phyloP scores from a whole-genome alignment of 2,329 filamentous ascomycete species.

The Epichloe coenophiala region DNA sequence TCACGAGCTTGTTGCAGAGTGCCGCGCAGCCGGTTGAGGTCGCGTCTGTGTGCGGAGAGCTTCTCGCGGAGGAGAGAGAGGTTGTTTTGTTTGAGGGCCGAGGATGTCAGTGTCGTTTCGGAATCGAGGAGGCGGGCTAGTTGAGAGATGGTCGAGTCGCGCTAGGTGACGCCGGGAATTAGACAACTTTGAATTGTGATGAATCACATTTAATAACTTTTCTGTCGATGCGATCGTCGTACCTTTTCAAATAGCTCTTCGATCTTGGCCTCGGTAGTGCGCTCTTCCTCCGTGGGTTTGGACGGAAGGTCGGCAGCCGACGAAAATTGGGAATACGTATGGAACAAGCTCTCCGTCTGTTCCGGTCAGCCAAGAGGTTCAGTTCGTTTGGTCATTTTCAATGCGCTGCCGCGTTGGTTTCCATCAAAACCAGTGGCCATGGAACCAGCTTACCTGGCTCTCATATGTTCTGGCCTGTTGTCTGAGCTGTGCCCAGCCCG shows the following conservation, averaged over 20 bases:
- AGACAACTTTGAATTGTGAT: background rate
- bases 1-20: conserved; percentile 68
- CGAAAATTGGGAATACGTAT: conserved; percentile 84
- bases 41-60: conserved; percentile 71
- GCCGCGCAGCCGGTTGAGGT: conserved; percentile 61
- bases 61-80: conserved; percentile 84
- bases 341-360: conserved; percentile 73
- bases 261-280: conserved; percentile 63
- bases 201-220: background rate
- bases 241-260: conserved; percentile 73
- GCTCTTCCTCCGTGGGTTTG: conserved; percentile 77
- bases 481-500: conserved; percentile 84
- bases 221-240: background rate
- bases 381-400: background rate
- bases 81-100: conserved; percentile 94
- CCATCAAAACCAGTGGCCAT: background rate
- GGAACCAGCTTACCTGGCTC: conserved; percentile 53
- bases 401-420: background rate
- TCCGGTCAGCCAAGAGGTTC: background rate
- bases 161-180: conserved; percentile 33
- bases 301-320: conserved; percentile 64
- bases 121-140: conserved; percentile 85
- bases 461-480: conserved; percentile 84
- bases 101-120: conserved; percentile 73
- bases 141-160: conserved; percentile 68